Percentiles rank a stretch among this genome's conserved stretches.
Conservation (phyloP, 495 filamentous ascomycete genomes). For the Thermothielavioides terrestris region DNA sequence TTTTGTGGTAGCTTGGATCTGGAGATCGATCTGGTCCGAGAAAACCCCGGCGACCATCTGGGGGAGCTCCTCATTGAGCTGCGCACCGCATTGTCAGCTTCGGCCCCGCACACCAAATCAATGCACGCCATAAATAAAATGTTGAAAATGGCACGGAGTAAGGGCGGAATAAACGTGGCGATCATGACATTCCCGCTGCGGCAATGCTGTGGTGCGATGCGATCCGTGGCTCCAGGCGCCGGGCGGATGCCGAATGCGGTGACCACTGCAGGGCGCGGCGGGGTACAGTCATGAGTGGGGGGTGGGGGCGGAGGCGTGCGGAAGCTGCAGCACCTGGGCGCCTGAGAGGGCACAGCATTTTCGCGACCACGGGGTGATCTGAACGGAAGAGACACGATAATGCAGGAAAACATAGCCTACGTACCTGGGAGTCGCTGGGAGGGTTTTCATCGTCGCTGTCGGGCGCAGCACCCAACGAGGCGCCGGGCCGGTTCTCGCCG, state of each 20-base stretch:
- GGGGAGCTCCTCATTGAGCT: conserved; percentile 97
- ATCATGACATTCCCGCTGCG: background rate
- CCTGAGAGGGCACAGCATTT: conserved; percentile 6
- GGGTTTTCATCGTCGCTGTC: conserved; percentile 96
- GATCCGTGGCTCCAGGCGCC: background rate
- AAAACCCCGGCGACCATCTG: conserved; percentile 97
- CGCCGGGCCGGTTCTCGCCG: conserved; percentile 74
- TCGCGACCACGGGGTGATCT: background rate
- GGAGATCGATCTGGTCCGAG: conserved; percentile 94
- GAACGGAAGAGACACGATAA: background rate
- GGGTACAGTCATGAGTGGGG: conserved; percentile 25
- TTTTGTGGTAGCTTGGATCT: conserved; percentile 98
- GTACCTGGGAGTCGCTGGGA: conserved; percentile 93
- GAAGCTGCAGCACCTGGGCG: conserved; percentile 7
- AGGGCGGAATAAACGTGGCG: no score
- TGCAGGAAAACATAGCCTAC: conserved; percentile 32
- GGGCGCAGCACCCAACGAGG: conserved; percentile 72
- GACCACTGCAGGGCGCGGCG: conserved; percentile 20
- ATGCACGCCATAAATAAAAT: background rate
- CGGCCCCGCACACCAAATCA: no score
- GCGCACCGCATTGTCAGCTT: conserved; percentile 29
- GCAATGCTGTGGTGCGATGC: background rate
- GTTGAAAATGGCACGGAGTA: no score
- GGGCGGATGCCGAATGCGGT: conserved; percentile 8
- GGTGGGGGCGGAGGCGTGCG: conserved; percentile 4